phyloP scores from a whole-genome alignment of 768 basidiomycete species.

The Cystobasidium onofrii region DNA sequence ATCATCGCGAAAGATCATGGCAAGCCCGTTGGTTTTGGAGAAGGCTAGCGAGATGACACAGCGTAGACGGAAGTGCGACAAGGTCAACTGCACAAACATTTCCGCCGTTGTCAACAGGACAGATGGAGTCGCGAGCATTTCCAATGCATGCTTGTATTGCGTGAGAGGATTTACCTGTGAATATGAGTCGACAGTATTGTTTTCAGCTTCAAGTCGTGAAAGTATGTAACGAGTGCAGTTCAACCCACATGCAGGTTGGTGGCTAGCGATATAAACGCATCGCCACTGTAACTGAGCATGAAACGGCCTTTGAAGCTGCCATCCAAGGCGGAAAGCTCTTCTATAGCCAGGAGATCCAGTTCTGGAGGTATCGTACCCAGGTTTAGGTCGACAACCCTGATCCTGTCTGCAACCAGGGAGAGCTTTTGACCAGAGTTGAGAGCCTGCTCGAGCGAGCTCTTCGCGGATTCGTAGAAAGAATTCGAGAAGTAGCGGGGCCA shows the following conservation, averaged over 20 bases:
- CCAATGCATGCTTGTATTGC: constrained; percentile 82
- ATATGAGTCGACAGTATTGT: background rate
- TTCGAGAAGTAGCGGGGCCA: constrained; percentile 55
- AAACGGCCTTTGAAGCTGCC: constrained; percentile 90
- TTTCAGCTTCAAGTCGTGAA: background rate
- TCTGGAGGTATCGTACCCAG: constrained; percentile 99
- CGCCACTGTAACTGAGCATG: constrained; percentile 84
- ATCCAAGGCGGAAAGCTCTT: constrained; percentile 77
- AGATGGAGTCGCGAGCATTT: constrained; percentile 70
- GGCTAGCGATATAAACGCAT: constrained; percentile 74
- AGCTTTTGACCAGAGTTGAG: constrained; percentile 97
- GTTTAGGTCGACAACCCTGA: constrained; percentile 96
- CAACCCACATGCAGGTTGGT: constrained; percentile 79
- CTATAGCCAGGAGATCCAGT: constrained; percentile 92
- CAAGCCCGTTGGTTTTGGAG: constrained; percentile 94
- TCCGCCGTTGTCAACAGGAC: constrained; percentile 92
- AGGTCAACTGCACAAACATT: constrained; percentile 86
- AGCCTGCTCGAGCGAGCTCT: constrained; percentile 47
- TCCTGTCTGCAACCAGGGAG: constrained; percentile 91
- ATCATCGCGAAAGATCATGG: constrained; percentile 98
- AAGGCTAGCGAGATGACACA: constrained; percentile 97
- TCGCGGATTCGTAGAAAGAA: background rate
- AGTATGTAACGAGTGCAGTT: background rate
- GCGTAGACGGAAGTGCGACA: constrained; percentile 86
- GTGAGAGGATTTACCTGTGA: constrained; percentile 84